These are phyloP conservation scores for Daldinia caldariorum DNA, from an alignment of 495 filamentous ascomycete species.

Conservation along the genomic window DNA sequence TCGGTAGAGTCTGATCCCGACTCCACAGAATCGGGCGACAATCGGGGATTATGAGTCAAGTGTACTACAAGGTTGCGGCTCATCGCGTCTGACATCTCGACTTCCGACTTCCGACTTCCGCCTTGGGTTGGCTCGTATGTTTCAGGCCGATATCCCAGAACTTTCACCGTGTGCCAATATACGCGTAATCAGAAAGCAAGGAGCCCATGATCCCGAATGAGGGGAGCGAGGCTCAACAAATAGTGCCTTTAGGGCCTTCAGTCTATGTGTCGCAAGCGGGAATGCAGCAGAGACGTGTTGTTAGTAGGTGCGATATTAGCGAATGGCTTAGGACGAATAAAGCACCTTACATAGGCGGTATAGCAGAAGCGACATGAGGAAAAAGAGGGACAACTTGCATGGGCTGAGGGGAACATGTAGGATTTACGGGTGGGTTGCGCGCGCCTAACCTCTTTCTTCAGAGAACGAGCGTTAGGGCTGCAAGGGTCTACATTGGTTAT, in stretches of 20 bases:
- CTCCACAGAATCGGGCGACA: slow-evolving; percentile 33
- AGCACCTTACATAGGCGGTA: neutral
- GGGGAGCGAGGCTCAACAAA: slow-evolving; percentile 29
- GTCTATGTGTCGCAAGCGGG: slow-evolving; percentile 4
- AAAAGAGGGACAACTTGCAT: slow-evolving; percentile 13
- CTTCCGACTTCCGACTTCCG: slow-evolving; percentile 26
- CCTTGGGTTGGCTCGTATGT: slow-evolving; percentile 31
- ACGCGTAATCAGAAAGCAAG: slow-evolving; percentile 34
- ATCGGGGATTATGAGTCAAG: slow-evolving; percentile 31
- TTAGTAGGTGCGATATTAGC: neutral
- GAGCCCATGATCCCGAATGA: slow-evolving; percentile 43
- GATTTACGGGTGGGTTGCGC: neutral
- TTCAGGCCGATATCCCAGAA: slow-evolving; percentile 28
- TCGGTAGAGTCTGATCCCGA: slow-evolving; percentile 23
- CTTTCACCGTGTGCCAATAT: slow-evolving; percentile 40
- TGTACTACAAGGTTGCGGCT: slow-evolving; percentile 34
- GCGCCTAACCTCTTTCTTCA: slow-evolving; percentile 1
- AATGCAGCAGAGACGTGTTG: slow-evolving; percentile 17
- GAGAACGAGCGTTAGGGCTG: neutral
- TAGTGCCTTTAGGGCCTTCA: slow-evolving; percentile 1
- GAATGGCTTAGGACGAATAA: neutral
- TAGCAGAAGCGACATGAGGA: slow-evolving; percentile 10
- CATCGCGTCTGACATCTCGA: slow-evolving; percentile 35
- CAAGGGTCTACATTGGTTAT: neutral
- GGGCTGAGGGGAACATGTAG: neutral